Evolutionary conservation across 345 rosid genomes (phyloP).

Genomic region (Citrus australasica): DNA sequence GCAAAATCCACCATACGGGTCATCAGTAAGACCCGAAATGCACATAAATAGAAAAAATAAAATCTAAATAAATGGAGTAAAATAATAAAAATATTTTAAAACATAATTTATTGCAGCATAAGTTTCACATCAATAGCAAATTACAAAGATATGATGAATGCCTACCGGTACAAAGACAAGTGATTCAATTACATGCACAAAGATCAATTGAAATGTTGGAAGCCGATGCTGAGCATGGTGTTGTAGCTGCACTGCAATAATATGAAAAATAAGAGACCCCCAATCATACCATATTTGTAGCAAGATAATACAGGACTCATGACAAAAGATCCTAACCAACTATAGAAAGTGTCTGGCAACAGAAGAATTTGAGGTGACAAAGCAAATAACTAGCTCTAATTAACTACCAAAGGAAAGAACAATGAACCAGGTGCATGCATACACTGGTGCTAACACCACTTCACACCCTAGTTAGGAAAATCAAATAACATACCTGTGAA

Average conservation of each 20-base stretch:
- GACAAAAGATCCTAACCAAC: conserved; percentile 5
- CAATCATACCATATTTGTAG: conserved; percentile 27
- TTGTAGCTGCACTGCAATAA: conserved; percentile 97
- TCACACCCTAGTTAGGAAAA: background rate
- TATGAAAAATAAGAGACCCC: conserved; percentile 28
- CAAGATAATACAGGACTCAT: conserved; percentile 10
- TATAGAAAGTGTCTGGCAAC: conserved; percentile 7
- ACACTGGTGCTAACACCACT: conserved; percentile 4
- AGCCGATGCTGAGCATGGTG: conserved; percentile 97
- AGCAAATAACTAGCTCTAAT: background rate
- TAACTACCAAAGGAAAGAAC: background rate
- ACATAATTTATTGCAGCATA: background rate
- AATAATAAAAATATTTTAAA: background rate
- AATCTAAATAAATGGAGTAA: background rate
- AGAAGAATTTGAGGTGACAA: conserved; percentile 1
- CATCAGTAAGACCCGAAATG: background rate
- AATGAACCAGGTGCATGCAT: background rate
- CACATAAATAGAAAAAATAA: background rate
- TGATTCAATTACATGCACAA: conserved; percentile 94
- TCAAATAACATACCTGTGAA: conserved; percentile 69
- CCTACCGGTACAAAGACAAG: conserved; percentile 97
- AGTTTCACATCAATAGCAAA: background rate
- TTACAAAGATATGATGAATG: background rate
- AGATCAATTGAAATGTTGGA: conserved; percentile 98
- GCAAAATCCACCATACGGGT: conserved; percentile 32